A percentile compares a stretch with the other conserved stretches of the same genome.
Conservation (phyloP, 768 basidiomycete species). For the Agrocybe pediades region DNA sequence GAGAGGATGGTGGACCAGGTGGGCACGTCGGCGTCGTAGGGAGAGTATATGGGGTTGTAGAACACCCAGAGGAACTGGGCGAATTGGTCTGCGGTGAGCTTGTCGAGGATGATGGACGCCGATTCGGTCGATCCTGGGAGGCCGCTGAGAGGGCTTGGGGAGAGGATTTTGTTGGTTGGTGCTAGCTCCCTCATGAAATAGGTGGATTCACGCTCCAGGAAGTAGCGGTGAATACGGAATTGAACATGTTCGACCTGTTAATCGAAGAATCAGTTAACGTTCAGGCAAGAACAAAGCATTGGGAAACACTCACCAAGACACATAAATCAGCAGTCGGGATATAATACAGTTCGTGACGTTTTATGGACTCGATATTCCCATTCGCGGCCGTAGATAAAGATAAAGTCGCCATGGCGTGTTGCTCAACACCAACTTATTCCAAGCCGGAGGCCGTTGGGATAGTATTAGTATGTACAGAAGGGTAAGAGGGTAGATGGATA, state of each 20-base stretch:
- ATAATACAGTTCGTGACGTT: conserved; percentile 44
- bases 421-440: not conserved
- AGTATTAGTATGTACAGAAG: no score
- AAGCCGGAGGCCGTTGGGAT: not conserved
- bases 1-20: conserved; percentile 59
- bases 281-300: not conserved
- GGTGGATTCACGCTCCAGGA: conserved; percentile 62
- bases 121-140: conserved; percentile 38
- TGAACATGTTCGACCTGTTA: conserved; percentile 55
- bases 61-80: conserved; percentile 54
- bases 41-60: conserved; percentile 59
- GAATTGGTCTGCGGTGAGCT: conserved; percentile 41
- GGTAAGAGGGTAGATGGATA: not conserved
- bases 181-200: conserved; percentile 43
- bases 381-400: conserved; percentile 18
- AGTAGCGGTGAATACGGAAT: conserved; percentile 61
- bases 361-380: conserved; percentile 17
- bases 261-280: not conserved
- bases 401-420: not conserved
- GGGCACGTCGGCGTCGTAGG: conserved; percentile 48
- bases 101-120: conserved; percentile 41
- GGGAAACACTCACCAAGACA: conserved; percentile 45
- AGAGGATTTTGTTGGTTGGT: conserved; percentile 30
- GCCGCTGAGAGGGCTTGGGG: conserved; percentile 6
- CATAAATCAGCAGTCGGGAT: conserved; percentile 54